Percentiles rank a stretch among this genome's conserved stretches.
Conservation (phyloP, 2,329 filamentous ascomycete genomes). For the Sphaceloma murrayae region DNA sequence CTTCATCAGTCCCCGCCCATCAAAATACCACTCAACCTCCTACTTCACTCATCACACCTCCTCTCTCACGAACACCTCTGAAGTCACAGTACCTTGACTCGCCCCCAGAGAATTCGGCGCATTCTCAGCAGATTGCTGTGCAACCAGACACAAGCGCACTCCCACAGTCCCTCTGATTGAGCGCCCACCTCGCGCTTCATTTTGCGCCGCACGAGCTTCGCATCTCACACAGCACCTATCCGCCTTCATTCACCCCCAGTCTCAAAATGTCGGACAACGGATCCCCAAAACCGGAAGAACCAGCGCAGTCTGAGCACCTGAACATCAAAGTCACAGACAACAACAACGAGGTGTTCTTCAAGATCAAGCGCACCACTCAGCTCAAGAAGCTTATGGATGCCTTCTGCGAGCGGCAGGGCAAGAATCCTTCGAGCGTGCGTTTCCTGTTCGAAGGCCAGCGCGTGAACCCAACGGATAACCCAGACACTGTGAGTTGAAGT, state of each 20-base stretch:
- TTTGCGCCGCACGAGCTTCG: conserved; percentile 3
- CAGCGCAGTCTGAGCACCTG: conserved; percentile 62
- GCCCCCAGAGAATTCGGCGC: no score
- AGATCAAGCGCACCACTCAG: conserved; percentile 95
- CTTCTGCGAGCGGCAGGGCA: conserved; percentile 94
- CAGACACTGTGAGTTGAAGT: conserved; percentile 65
- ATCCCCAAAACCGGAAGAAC: conserved; percentile 35
- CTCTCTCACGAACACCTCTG: conserved; percentile 15
- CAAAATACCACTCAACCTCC: conserved; percentile 5
- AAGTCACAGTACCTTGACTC: conserved; percentile 3
- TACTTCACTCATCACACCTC: conserved; percentile 5
- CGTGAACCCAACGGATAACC: conserved; percentile 80
- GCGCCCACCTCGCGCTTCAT: no score
- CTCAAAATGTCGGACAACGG: conserved; percentile 43
- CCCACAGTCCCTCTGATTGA: no score
- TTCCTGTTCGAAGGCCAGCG: conserved; percentile 96
- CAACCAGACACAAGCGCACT: no score
- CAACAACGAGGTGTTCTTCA: conserved; percentile 99
- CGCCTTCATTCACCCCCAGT: no score
- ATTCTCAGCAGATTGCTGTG: no score
- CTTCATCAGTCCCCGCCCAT: conserved; percentile 2
- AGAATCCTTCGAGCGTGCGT: conserved; percentile 70
- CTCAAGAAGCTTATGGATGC: conserved; percentile 97
- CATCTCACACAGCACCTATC: no score
- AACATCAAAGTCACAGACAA: conserved; percentile 99